These are phyloP conservation scores for Boechera stricta DNA, from an alignment of 345 rosid genomes.

Conservation along the genomic window DNA sequence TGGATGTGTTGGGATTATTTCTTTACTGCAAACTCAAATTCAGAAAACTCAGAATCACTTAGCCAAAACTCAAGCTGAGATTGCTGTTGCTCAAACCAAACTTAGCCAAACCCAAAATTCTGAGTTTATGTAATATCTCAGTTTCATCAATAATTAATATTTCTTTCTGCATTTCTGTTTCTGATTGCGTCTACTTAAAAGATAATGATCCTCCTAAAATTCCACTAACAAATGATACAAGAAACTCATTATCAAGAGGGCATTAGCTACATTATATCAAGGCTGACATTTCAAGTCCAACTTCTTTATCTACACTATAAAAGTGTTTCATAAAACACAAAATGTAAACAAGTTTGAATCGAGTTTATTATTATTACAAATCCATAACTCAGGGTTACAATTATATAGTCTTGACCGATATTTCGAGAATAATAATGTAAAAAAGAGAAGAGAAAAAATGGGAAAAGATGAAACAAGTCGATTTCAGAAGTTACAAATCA, in stretches of 20 bases:
- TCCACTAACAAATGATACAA: not conserved
- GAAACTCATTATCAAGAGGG: not conserved
- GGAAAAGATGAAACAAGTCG: conserved; percentile 21
- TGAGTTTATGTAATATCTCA: conserved; percentile 22
- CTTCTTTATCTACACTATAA: not conserved
- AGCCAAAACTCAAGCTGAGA: conserved; percentile 58
- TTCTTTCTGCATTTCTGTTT: not conserved
- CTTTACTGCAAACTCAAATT: conserved; percentile 53
- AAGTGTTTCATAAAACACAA: not conserved
- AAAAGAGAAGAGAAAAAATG: not conserved
- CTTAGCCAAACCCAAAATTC: conserved; percentile 14
- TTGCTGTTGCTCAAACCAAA: conserved; percentile 38
- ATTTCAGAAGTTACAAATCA: conserved; percentile 40
- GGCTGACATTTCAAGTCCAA: too few species aligned
- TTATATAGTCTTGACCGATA: conserved; percentile 29
- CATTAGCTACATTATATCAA: too few species aligned
- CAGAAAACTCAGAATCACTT: conserved; percentile 49
- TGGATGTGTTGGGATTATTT: conserved; percentile 63
- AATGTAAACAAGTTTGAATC: conserved; percentile 19
- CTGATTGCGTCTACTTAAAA: not conserved
- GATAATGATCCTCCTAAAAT: not conserved
- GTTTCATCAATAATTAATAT: conserved; percentile 7
- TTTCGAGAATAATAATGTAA: conserved; percentile 26
- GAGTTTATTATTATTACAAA: conserved; percentile 33
- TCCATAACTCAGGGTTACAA: conserved; percentile 33